Percentiles rank a stretch among this genome's conserved stretches.
Evolutionary conservation across 2,329 filamentous ascomycete species (phyloP).

Genomic region (Lachnellula occidentalis): DNA sequence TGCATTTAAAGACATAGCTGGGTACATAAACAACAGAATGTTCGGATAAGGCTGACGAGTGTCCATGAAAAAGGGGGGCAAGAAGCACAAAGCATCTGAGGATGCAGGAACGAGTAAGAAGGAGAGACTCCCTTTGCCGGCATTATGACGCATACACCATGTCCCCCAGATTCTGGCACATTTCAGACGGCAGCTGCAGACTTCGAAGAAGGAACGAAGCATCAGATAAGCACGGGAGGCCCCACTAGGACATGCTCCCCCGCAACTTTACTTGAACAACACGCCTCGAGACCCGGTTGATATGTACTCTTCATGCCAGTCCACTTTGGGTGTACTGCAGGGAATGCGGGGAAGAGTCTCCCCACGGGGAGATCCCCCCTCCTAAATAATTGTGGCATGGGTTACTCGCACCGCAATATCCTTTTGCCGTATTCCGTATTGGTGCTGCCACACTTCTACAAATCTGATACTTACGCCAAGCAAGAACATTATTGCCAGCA

Average conservation of each 20-base stretch:
- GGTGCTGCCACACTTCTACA: no score
- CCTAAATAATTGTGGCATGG: background rate
- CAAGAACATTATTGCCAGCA: no score
- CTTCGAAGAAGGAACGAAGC: background rate
- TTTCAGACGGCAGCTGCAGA: background rate
- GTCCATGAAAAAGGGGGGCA: background rate
- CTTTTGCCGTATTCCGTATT: background rate
- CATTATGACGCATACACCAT: conserved; percentile 4
- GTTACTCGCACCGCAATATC: background rate
- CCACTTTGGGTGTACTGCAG: background rate
- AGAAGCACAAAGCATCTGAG: background rate
- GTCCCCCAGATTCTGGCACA: conserved; percentile 1
- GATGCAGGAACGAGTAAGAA: conserved; percentile 7
- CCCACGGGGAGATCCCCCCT: background rate
- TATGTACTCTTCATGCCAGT: background rate
- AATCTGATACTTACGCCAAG: no score
- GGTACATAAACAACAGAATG: no score
- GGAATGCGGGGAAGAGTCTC: background rate
- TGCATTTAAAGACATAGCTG: no score
- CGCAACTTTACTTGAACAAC: background rate
- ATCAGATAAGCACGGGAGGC: background rate
- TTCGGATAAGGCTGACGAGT: conserved; percentile 9
- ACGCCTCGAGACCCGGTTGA: background rate
- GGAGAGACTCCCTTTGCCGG: background rate
- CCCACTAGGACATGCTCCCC: background rate